Evolutionary conservation across 1,284 basidiomycete genomes (phyloP), one percentile per base, ranked within the genome.

Genomic region (Inonotus obliquus): DNA sequence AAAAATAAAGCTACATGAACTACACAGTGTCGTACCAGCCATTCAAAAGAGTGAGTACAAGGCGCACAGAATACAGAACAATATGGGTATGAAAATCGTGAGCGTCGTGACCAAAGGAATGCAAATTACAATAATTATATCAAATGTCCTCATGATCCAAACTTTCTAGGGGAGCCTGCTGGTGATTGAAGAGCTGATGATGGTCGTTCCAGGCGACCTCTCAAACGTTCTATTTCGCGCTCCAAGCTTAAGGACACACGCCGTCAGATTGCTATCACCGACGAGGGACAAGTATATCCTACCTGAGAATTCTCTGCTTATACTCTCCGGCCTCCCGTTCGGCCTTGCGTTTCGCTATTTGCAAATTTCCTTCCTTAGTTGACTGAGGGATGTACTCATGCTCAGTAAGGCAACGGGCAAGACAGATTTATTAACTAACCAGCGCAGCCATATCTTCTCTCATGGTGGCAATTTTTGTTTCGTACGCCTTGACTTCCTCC

Each of bases 311-410:
- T 64, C 83, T 83, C 73, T 89, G 87, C 72, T 84, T 88, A 67
- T 82, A 82, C 66, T 92, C 89, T 0, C 76, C 81, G 23, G 86
- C 86, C 68, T 92, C 89, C 27, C 89, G 80, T 69, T 91, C 89
- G 45, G 87, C 86, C 54, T 88, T 81, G 53, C 89, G 82, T 71
- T 91, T 91, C 21, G 81, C 83, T 14, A 87, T 78, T 65, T 87
- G 84, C 2, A 91, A 75, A 32, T 82, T 78, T 64, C 77, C 84
- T 72, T 87, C 87, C 48, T 81, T 80, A 6, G 84, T 87, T 84
- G 89, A 87, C 90, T 92, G 60, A 25, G 54, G 19, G 27, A 11
- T 29, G 60, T 57, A 35, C n/a, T 48, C 17, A 59, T 53, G 11
- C 45, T 47, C 44, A 32, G 41, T 14, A 44, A n/a, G 21, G 35